Evolutionary conservation across 2,329 filamentous ascomycete genomes (phyloP).

Genomic region (Sarocladium brachiariae): DNA sequence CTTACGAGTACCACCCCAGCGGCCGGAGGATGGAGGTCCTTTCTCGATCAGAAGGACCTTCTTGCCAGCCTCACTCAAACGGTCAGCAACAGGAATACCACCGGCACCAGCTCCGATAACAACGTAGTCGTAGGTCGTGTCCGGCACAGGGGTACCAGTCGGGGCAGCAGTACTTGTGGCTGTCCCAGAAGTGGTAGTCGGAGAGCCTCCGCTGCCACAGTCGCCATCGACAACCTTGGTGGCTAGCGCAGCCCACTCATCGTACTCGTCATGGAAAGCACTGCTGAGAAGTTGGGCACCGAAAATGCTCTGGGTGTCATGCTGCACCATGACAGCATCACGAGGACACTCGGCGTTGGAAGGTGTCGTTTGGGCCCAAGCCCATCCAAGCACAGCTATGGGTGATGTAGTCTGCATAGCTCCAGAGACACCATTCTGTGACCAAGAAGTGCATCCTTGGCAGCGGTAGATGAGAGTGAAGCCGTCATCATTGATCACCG

Average conservation of each 20-base stretch:
- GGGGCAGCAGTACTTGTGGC: constrained; percentile 16
- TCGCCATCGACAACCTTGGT: constrained; percentile 30
- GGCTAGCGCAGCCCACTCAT: constrained; percentile 36
- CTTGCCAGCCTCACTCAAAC: constrained; percentile 51
- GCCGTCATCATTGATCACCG: constrained; percentile 47
- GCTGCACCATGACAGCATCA: constrained; percentile 41
- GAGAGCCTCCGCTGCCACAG: constrained; percentile 23
- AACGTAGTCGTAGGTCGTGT: constrained; percentile 51
- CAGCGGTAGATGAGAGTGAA: constrained; percentile 62
- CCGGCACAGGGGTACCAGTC: constrained; percentile 25
- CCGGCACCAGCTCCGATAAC: constrained; percentile 57
- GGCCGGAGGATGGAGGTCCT: constrained; percentile 54
- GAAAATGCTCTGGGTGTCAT: constrained; percentile 47
- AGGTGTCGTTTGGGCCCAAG: constrained; percentile 39
- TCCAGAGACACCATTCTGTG: constrained; percentile 38
- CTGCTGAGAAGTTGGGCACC: constrained; percentile 32
- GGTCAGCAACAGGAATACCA: constrained; percentile 54
- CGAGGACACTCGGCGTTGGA: constrained; percentile 34
- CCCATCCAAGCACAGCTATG: constrained; percentile 47
- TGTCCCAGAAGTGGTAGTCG: constrained; percentile 14
- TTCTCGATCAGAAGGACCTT: constrained; percentile 59
- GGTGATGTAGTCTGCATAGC: constrained; percentile 37
- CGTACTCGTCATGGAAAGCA: constrained; percentile 33
- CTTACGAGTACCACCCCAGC: constrained; percentile 55
- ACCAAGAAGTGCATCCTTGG: constrained; percentile 48